phyloP scores from a whole-genome alignment of 2,329 filamentous ascomycete species.

The Sporothrix pallida region DNA sequence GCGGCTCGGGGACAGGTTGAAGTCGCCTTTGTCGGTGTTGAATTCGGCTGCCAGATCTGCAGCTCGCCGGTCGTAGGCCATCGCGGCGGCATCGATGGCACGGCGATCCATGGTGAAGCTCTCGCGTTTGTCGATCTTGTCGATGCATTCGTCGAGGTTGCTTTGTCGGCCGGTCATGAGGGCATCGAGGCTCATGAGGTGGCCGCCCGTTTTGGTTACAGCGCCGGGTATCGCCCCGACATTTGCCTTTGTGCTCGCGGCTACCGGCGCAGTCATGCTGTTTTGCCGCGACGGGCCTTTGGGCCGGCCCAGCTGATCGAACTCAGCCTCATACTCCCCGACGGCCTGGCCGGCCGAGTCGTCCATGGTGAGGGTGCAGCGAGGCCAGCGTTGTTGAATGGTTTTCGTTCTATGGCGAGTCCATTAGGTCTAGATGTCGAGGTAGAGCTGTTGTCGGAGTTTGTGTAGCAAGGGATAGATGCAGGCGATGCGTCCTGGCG shows the following conservation, averaged over 20 bases:
- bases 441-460: background rate
- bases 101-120: conserved; percentile 26
- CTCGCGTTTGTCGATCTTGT: conserved; percentile 1
- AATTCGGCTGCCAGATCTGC: background rate
- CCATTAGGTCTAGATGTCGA: background rate
- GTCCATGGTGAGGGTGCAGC: conserved; percentile 1
- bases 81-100: background rate
- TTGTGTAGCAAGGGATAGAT: background rate
- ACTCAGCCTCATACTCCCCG: background rate
- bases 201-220: background rate
- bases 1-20: conserved; percentile 49
- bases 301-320: conserved; percentile 19
- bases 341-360: conserved; percentile 23
- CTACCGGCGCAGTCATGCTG: conserved; percentile 1
- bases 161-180: background rate
- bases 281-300: background rate
- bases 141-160: conserved; percentile 8
- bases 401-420: background rate
- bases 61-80: conserved; percentile 3
- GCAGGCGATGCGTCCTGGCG: background rate
- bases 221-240: background rate
- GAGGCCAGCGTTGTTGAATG: background rate
- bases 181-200: conserved; percentile 9
- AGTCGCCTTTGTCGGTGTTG: background rate
- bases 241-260: background rate